Percentiles rank a stretch among this genome's conserved stretches.
These are phyloP conservation scores for Arctostaphylos glauca DNA, from an alignment of 148 eudicot species.

Conservation along the genomic window DNA sequence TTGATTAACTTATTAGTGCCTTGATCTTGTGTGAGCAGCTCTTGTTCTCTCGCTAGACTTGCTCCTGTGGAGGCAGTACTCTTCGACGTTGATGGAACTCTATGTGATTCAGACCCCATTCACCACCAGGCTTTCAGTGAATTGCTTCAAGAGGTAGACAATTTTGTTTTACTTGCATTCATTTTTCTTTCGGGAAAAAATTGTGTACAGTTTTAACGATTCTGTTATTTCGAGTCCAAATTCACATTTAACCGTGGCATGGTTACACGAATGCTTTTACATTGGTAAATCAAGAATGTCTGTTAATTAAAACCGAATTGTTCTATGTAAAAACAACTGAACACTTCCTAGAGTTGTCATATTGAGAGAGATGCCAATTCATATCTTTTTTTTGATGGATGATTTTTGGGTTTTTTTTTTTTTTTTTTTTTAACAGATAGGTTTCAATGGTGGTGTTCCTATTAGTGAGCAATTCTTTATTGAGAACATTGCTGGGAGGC, in stretches of 20 bases:
- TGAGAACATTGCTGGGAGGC: conserved; percentile 77
- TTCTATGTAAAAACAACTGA: background rate
- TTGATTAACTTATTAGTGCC: conserved; percentile 12
- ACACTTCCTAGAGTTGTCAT: conserved; percentile 7
- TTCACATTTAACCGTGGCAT: background rate
- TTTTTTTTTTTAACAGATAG: conserved; percentile 50
- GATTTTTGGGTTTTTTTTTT: background rate
- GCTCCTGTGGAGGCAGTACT: conserved; percentile 84
- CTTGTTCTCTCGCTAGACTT: conserved; percentile 46
- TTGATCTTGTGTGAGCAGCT: conserved; percentile 35
- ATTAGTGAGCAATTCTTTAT: conserved; percentile 70
- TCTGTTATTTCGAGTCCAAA: background rate
- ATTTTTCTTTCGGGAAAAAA: background rate
- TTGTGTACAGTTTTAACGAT: background rate
- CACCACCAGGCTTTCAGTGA: conserved; percentile 73
- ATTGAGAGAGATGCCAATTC: background rate
- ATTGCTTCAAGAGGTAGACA: conserved; percentile 78
- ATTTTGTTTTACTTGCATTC: background rate
- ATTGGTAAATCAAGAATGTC: background rate
- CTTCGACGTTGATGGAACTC: conserved; percentile 89
- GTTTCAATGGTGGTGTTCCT: conserved; percentile 78
- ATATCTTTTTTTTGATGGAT: background rate
- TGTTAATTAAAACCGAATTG: background rate
- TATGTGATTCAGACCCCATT: conserved; percentile 95
- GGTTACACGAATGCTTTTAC: background rate